Evolutionary conservation across 805 yeast genomes (phyloP).

Genomic region (Starmerella riodocensis): DNA sequence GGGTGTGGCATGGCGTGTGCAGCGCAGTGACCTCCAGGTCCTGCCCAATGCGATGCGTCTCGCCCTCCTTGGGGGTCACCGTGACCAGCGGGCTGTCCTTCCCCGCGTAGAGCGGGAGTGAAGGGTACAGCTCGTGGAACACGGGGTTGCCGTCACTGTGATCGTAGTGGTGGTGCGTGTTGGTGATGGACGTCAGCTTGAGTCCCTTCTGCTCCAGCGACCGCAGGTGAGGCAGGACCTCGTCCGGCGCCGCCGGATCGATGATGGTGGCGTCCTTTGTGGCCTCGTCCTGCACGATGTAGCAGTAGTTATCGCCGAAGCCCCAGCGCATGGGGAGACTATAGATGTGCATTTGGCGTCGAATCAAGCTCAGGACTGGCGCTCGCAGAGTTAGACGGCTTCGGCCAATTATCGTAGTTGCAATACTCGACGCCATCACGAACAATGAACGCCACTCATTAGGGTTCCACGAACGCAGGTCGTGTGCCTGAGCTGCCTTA

Average conservation of each 20-base stretch:
- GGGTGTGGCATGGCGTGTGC: slow-evolving; percentile 97
- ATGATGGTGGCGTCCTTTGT: slow-evolving; percentile 65
- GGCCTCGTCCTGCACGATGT: slow-evolving; percentile 55
- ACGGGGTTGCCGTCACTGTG: slow-evolving; percentile 76
- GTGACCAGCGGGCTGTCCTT: slow-evolving; percentile 63
- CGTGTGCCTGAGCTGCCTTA: too few species aligned
- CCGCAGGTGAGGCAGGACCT: slow-evolving; percentile 38
- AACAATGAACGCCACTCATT: too few species aligned
- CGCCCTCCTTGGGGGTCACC: slow-evolving; percentile 53
- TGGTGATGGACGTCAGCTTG: slow-evolving; percentile 63
- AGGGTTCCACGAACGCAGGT: too few species aligned
- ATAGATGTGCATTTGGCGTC: slow-evolving; percentile 62
- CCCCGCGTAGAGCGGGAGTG: slow-evolving; percentile 68
- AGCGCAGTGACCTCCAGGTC: slow-evolving; percentile 58
- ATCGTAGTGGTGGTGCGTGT: slow-evolving; percentile 94
- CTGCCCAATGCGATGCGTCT: slow-evolving; percentile 49
- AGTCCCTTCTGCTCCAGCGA: slow-evolving; percentile 28
- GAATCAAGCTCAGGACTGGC: not conserved
- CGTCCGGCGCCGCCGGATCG: slow-evolving; percentile 85
- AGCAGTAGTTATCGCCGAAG: slow-evolving; percentile 80
- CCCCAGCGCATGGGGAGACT: slow-evolving; percentile 93
- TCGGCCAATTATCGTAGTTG: too few species aligned
- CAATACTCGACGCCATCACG: too few species aligned
- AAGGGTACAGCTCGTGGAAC: slow-evolving; percentile 29
- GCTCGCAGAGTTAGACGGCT: too few species aligned